phyloP scores from a whole-genome alignment of 495 filamentous ascomycete genomes.

The Podospora bellae-mahoneyi region DNA sequence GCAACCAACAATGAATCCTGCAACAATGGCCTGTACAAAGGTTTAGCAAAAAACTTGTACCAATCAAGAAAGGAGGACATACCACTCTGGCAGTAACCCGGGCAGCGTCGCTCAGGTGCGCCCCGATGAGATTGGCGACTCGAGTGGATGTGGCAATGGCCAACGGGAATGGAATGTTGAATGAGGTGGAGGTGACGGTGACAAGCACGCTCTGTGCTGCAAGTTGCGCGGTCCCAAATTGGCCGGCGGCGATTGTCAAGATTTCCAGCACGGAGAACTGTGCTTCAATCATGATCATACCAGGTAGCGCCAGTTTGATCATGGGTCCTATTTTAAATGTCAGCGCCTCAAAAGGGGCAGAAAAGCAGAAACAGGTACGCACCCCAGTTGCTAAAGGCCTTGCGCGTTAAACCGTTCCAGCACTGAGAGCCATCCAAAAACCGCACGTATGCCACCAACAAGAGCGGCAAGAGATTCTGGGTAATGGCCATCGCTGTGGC shows the following conservation, averaged over 20 bases:
- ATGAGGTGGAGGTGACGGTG: conserved; percentile 47
- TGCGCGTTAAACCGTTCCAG: conserved; percentile 75
- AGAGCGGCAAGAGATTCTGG: conserved; percentile 73
- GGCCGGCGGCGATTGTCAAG: conserved; percentile 62
- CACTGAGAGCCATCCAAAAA: conserved; percentile 75
- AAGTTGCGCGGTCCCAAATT: conserved; percentile 62
- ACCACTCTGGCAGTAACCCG: conserved; percentile 59
- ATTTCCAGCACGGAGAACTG: conserved; percentile 76
- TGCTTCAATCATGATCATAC: conserved; percentile 80
- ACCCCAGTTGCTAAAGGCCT: conserved; percentile 76
- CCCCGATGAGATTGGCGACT: conserved; percentile 57
- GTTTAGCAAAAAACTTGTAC: neutral
- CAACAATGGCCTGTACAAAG: conserved; percentile 23
- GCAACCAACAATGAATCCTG: conserved; percentile 53
- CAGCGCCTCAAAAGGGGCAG: neutral
- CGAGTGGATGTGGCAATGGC: conserved; percentile 54
- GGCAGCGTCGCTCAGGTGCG: conserved; percentile 60
- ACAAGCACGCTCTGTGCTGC: conserved; percentile 52
- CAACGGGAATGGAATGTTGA: conserved; percentile 54
- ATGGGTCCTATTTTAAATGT: conserved; percentile 47
- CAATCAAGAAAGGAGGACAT: conserved; percentile 15
- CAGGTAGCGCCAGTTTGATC: conserved; percentile 75
- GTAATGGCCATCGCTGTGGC: conserved; percentile 81
- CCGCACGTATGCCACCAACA: conserved; percentile 70
- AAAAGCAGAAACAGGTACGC: conserved; percentile 11